Base-by-base conservation (phyloP, 2,329 filamentous ascomycete species). In the Ceratocystis colombiana region DNA sequence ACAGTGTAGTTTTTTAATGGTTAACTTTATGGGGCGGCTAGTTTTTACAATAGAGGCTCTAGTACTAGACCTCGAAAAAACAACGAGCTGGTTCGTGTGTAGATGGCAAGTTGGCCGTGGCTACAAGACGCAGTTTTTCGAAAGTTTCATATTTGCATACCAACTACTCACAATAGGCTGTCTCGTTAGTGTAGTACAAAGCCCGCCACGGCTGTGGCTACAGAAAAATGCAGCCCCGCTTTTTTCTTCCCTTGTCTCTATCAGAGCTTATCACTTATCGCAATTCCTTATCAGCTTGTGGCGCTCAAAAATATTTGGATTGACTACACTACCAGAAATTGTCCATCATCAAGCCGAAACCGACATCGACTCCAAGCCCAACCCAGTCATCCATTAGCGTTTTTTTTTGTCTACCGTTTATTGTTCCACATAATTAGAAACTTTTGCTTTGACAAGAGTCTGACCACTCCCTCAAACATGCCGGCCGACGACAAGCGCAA, bases 401-500 rank as follows among this genome's bases (percentile, higher is more conserved):
- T 10, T 48, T 20, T 53, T 5, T 1, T 3, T 7, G 2, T 50
- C 48, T 20, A 22, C 10, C n/a, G 3, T 15, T 44, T 44, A 5
- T 28, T 30, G 30, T 44, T 20, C 15, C 7, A 12, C 12, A 28
- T 22, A 53, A 7, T 4, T 8, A 61, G 22, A 28, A 41, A 61
- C 10, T 5, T 48, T 17, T 46, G 22, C 17, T 44, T n/a, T 15
- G 5, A 48, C 48, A 5, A 28, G 10, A 41, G 10, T 15, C 37
- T 12, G 37, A 41, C 37, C 37, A 15, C 37, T 12, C 37, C 37
- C 37, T 15, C 28, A 59, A 65, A n/a, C 44, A 68, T 68, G 66
- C 33, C 8, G 77, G 77, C 20, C 4, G 57, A 68, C n/a, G 57
- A 67, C 33, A 67, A 65, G 46, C 57, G 66, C 37, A 68, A 68